phyloP scores from a whole-genome alignment of 2,329 filamentous ascomycete genomes.

The Arachnomyces sp. region DNA sequence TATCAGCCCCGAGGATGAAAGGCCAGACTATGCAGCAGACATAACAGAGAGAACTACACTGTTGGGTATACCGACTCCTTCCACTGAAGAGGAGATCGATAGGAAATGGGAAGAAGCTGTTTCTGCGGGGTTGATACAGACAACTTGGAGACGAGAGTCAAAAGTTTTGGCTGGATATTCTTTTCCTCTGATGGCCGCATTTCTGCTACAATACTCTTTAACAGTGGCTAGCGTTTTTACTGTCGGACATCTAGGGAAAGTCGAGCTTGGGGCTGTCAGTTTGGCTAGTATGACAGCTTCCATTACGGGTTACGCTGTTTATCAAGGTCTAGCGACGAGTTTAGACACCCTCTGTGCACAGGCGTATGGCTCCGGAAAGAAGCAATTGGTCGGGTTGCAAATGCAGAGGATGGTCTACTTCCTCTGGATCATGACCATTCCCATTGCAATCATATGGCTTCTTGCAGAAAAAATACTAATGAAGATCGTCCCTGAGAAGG shows the following conservation, averaged over 20 bases:
- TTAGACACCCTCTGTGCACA: constrained; percentile 90
- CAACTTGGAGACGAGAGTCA: constrained; percentile 83
- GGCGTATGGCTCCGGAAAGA: constrained; percentile 86
- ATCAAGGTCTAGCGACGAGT: constrained; percentile 79
- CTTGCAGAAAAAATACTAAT: constrained; percentile 59
- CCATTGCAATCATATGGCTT: constrained; percentile 65
- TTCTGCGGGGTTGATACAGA: constrained; percentile 69
- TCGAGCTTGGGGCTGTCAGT: constrained; percentile 60
- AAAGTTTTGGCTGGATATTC: constrained; percentile 71
- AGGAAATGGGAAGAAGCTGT: constrained; percentile 83
- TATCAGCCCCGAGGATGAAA: constrained; percentile 2
- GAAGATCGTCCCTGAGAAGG: constrained; percentile 61
- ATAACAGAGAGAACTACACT: constrained; percentile 43
- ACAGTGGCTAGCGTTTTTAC: constrained; percentile 77
- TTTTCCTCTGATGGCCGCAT: constrained; percentile 63
- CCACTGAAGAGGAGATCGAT: constrained; percentile 48
- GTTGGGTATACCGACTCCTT: constrained; percentile 39
- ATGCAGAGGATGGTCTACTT: constrained; percentile 76
- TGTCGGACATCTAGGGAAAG: constrained; percentile 65
- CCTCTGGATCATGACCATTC: constrained; percentile 62
- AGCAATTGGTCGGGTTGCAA: constrained; percentile 77
- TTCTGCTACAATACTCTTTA: constrained; percentile 73
- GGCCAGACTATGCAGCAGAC: not conserved
- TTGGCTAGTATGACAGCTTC: constrained; percentile 71
- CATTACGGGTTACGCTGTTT: constrained; percentile 69